A percentile compares a stretch with the other conserved stretches of the same genome.
These are phyloP conservation scores for Penicillium taxi DNA, from an alignment of 495 filamentous ascomycete genomes.

Conservation along the genomic window DNA sequence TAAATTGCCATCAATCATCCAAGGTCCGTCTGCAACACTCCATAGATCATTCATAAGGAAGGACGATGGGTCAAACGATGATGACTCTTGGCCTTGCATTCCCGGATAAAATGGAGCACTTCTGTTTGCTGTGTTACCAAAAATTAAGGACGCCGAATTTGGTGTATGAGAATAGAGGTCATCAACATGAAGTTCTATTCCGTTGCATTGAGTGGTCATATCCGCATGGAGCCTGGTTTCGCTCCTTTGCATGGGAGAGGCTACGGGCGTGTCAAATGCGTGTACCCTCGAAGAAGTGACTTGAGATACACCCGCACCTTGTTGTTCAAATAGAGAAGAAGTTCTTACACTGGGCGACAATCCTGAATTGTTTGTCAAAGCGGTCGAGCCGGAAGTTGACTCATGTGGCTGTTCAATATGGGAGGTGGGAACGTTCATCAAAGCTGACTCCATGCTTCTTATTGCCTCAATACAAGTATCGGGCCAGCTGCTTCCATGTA, in stretches of 20 bases:
- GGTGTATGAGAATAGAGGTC: slow-evolving; percentile 1
- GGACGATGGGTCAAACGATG: slow-evolving; percentile 15
- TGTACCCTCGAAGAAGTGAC: background rate
- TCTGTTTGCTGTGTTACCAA: slow-evolving; percentile 15
- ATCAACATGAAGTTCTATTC: background rate
- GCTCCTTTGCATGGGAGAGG: background rate
- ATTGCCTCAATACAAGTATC: slow-evolving; percentile 38
- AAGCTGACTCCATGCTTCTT: slow-evolving; percentile 29
- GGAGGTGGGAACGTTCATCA: slow-evolving; percentile 2
- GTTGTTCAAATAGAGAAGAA: too few species aligned
- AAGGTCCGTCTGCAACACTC: slow-evolving; percentile 37
- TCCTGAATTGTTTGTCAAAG: too few species aligned
- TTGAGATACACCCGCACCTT: background rate
- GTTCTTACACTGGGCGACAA: too few species aligned
- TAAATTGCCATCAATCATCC: slow-evolving; percentile 32
- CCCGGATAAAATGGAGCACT: slow-evolving; percentile 11
- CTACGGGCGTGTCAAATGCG: background rate
- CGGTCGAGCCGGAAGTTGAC: too few species aligned
- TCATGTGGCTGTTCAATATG: background rate
- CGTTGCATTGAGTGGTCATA: slow-evolving; percentile 1
- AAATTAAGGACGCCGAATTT: slow-evolving; percentile 17
- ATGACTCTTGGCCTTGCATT: slow-evolving; percentile 9
- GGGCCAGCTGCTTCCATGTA: slow-evolving; percentile 33
- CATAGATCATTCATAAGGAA: slow-evolving; percentile 28
- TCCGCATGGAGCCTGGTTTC: too few species aligned